These are phyloP conservation scores for Kurtzmaniella quercitrusa DNA, from an alignment of 1,139 yeast genomes.

Conservation along the genomic window DNA sequence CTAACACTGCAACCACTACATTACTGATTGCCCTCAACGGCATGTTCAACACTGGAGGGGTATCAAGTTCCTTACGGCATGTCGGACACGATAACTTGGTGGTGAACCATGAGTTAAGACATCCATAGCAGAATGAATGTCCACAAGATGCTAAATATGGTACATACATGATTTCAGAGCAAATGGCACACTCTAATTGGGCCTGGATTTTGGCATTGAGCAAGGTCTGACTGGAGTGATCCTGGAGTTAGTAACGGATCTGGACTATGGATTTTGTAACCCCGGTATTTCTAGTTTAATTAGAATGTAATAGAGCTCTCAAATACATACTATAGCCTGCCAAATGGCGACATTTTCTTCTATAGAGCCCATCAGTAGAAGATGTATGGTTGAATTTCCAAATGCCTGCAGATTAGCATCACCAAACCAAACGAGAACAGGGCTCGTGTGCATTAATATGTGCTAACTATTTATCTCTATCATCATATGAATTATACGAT, in stretches of 20 bases:
- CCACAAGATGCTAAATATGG: constrained; percentile 43
- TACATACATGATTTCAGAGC: constrained; percentile 42
- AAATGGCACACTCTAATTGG: constrained; percentile 37
- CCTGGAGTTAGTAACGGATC: background rate
- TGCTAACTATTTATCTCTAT: too few species aligned
- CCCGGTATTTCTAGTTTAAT: too few species aligned
- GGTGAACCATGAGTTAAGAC: constrained; percentile 49
- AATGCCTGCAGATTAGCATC: background rate
- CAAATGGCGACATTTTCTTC: constrained; percentile 11
- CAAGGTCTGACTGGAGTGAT: background rate
- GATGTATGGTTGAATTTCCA: background rate
- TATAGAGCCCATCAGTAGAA: constrained; percentile 8
- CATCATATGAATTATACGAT: too few species aligned
- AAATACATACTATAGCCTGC: constrained; percentile 13
- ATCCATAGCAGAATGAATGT: constrained; percentile 44
- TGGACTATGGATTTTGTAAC: background rate
- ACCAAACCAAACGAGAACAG: too few species aligned
- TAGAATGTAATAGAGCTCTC: background rate
- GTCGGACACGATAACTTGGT: constrained; percentile 51
- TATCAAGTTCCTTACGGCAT: constrained; percentile 42
- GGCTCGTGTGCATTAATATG: too few species aligned
- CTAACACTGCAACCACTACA: constrained; percentile 24
- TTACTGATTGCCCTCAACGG: constrained; percentile 36
- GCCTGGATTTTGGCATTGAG: constrained; percentile 19
- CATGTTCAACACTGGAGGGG: constrained; percentile 43